Conservation (phyloP, 768 basidiomycete species). For the Hydnomerulius pinastri region DNA sequence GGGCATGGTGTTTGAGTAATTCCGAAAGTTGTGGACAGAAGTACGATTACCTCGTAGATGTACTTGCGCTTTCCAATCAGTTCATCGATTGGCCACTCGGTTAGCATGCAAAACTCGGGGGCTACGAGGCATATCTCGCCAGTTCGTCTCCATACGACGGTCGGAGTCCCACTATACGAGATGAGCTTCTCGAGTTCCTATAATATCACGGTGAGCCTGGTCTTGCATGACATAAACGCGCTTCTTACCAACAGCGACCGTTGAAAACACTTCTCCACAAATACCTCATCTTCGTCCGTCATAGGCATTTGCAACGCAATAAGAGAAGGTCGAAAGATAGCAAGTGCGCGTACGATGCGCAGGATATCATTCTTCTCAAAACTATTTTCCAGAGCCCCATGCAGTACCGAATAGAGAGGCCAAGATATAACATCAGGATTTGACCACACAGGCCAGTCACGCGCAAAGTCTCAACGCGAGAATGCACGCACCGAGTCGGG, state of each 20-base stretch:
- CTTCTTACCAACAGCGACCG: slow-evolving; percentile 78
- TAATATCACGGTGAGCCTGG: no score
- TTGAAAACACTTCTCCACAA: slow-evolving; percentile 95
- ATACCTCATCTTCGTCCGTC: slow-evolving; percentile 93
- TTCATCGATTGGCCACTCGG: slow-evolving; percentile 87
- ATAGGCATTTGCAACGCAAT: slow-evolving; percentile 98
- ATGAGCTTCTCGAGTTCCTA: slow-evolving; percentile 97
- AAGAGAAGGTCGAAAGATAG: slow-evolving; percentile 93
- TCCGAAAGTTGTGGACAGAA: slow-evolving; percentile 19
- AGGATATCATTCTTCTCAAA: slow-evolving; percentile 97
- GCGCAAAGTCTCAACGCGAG: slow-evolving; percentile 33
- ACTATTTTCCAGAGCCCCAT: slow-evolving; percentile 43
- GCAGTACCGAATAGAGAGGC: slow-evolving; percentile 37
- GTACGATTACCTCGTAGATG: slow-evolving; percentile 36
- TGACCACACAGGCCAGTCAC: slow-evolving; percentile 44
- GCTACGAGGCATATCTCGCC: slow-evolving; percentile 98
- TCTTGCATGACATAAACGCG: no score
- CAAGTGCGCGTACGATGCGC: slow-evolving; percentile 90
- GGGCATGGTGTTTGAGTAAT: slow-evolving; percentile 1
- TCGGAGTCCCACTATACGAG: slow-evolving; percentile 95
- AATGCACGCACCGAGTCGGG: slow-evolving; percentile 68
- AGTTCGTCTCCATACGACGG: slow-evolving; percentile 96
- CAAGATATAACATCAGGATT: slow-evolving; percentile 36
- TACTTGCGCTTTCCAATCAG: slow-evolving; percentile 61
- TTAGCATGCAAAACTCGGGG: slow-evolving; percentile 93